Evolutionary conservation across 768 basidiomycete species (phyloP).

Genomic region (Thelephora ganbajun): DNA sequence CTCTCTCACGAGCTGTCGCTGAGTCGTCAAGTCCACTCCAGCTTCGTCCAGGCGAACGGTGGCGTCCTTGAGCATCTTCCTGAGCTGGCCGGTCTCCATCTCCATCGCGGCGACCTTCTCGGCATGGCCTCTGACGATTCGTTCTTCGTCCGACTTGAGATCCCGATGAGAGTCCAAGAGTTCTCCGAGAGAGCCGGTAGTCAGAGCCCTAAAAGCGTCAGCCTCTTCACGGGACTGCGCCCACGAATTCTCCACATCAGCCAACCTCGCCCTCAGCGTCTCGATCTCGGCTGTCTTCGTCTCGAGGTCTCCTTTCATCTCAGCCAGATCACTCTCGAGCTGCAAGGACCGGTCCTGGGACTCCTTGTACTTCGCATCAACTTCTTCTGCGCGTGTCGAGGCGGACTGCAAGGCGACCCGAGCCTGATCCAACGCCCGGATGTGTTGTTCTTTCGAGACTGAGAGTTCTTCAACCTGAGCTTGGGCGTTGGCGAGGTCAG

Average conservation of each 20-base stretch:
- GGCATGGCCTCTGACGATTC: slow-evolving; percentile 55
- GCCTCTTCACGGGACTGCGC: slow-evolving; percentile 88
- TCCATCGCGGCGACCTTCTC: slow-evolving; percentile 79
- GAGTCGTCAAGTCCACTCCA: slow-evolving; percentile 49
- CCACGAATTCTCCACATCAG: slow-evolving; percentile 84
- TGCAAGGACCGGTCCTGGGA: slow-evolving; percentile 54
- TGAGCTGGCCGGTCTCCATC: slow-evolving; percentile 58
- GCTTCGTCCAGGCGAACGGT: slow-evolving; percentile 57
- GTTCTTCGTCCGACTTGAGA: slow-evolving; percentile 73
- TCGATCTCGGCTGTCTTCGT: slow-evolving; percentile 62
- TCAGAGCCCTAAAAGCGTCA: slow-evolving; percentile 75
- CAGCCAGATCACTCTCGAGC: slow-evolving; percentile 65
- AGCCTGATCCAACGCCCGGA: slow-evolving; percentile 79
- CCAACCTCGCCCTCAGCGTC: slow-evolving; percentile 43
- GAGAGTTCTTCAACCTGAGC: slow-evolving; percentile 60
- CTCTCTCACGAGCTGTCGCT: slow-evolving; percentile 50
- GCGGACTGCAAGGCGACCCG: slow-evolving; percentile 65
- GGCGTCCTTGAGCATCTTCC: slow-evolving; percentile 69
- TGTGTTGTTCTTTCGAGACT: slow-evolving; percentile 65
- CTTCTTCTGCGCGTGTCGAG: slow-evolving; percentile 63
- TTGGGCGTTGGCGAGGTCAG: slow-evolving; percentile 52
- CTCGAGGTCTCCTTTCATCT: slow-evolving; percentile 74
- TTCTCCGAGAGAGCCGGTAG: slow-evolving; percentile 76
- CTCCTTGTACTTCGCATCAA: slow-evolving; percentile 59
- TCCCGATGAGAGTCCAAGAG: slow-evolving; percentile 81